Evolutionary conservation across 192 early-diverging fungal genomes (phyloP).

Genomic region (Linnemannia schmuckeri): DNA sequence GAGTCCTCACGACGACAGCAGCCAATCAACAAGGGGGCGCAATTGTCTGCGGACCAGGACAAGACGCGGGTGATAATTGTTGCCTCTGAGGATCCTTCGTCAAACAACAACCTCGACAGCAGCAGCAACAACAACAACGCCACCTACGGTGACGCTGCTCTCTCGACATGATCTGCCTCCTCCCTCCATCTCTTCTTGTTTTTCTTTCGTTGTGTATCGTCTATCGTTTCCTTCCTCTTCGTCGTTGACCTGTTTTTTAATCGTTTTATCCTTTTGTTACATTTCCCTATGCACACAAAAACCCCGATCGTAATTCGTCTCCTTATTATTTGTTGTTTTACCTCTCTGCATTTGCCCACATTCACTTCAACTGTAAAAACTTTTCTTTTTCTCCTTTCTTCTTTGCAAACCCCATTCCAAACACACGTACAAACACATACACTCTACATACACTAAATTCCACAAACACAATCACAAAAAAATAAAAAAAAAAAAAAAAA

Average conservation of each 20-base stretch:
- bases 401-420: slow-evolving; percentile 4
- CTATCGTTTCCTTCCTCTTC: neutral
- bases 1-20: slow-evolving; percentile 18
- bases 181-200: neutral
- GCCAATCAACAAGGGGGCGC: neutral
- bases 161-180: neutral
- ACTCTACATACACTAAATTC: slow-evolving; percentile 5
- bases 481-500: neutral
- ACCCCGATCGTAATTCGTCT: neutral
- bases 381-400: slow-evolving; percentile 7
- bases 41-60: neutral
- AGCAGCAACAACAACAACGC: neutral
- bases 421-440: neutral
- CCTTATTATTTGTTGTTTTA: neutral
- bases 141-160: neutral
- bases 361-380: neutral
- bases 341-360: slow-evolving; percentile 1
- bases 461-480: neutral
- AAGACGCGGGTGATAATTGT: slow-evolving; percentile 26
- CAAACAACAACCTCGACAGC: neutral
- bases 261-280: slow-evolving; percentile 3
- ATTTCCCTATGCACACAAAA: neutral
- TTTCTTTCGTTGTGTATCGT: neutral
- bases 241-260: neutral
- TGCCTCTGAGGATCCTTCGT: neutral